Percentiles rank a stretch among this genome's conserved stretches.
These are phyloP conservation scores for Cryptosporidium sp. DNA, from an alignment of 169 alveolate genomes.

Conservation along the genomic window DNA sequence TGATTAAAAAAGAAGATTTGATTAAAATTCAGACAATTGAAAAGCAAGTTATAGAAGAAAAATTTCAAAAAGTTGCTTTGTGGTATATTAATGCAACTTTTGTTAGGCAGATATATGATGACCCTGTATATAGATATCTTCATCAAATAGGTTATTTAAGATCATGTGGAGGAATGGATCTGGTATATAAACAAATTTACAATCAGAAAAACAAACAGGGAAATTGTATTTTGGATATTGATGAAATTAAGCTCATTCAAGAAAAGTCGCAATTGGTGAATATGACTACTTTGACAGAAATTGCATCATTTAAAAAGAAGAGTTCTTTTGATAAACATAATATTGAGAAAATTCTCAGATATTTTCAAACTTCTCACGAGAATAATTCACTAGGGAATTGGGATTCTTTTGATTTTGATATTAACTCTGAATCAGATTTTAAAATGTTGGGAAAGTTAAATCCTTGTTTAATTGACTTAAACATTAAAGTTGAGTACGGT, in stretches of 20 bases:
- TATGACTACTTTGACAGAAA: constrained; percentile 28
- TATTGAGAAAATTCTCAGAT: constrained; percentile 5
- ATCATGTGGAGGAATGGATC: constrained; percentile 71
- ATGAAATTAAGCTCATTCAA: neutral
- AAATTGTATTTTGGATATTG: neutral
- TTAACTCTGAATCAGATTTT: constrained; percentile 1
- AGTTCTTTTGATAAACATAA: constrained; percentile 34
- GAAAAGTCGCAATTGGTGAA: neutral
- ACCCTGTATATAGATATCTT: constrained; percentile 44
- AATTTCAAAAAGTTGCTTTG: neutral
- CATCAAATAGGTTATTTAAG: constrained; percentile 42
- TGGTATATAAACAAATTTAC: neutral
- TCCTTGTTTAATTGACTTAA: constrained; percentile 39
- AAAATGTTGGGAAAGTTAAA: constrained; percentile 8
- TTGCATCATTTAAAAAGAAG: constrained; percentile 35
- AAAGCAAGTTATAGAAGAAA: neutral
- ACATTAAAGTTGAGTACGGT: constrained; percentile 27
- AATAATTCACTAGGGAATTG: neutral
- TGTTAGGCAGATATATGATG: constrained; percentile 55
- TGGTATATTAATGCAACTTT: constrained; percentile 59
- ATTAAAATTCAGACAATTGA: neutral
- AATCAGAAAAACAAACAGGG: neutral
- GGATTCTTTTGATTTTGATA: constrained; percentile 2
- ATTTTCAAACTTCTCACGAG: neutral
- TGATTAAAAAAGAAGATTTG: neutral